Conservation (phyloP, 176 grass and related monocot species). For the Eleusine indica region DNA sequence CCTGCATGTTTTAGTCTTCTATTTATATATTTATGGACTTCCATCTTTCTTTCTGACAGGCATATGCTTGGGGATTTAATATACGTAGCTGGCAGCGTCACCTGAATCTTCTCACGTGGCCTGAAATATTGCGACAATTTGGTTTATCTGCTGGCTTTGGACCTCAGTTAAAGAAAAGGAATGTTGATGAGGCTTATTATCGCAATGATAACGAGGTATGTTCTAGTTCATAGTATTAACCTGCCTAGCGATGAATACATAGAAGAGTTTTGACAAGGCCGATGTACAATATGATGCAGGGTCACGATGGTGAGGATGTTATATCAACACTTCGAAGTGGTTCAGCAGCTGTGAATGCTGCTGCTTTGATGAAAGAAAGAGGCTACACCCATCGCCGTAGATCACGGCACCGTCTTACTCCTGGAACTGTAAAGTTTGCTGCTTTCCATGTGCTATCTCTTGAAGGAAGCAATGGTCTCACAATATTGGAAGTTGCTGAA, state of each 20-base stretch:
- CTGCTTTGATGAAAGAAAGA: conserved; percentile 89
- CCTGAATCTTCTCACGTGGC: conserved; percentile 95
- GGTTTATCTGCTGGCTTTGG: conserved; percentile 96
- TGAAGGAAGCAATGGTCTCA: conserved; percentile 85
- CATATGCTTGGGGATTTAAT: conserved; percentile 96
- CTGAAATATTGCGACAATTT: conserved; percentile 94
- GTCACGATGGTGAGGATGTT: conserved; percentile 65
- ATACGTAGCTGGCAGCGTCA: conserved; percentile 89
- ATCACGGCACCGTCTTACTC: conserved; percentile 93
- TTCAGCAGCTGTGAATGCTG: conserved; percentile 86
- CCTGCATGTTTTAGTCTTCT: conserved; percentile 14
- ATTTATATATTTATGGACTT: conserved; percentile 19
- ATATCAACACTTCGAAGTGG: conserved; percentile 88
- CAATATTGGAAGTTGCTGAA: conserved; percentile 97
- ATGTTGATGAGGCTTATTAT: conserved; percentile 59
- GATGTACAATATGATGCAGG: conserved; percentile 54
- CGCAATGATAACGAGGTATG: conserved; percentile 88
- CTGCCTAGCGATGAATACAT: conserved; percentile 6
- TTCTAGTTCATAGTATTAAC: conserved; percentile 10
- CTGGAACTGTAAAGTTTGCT: conserved; percentile 98
- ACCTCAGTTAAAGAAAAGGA: conserved; percentile 87
- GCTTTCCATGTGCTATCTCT: conserved; percentile 98
- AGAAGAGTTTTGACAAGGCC: conserved; percentile 17
- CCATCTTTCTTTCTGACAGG: conserved; percentile 54
- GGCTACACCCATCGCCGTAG: conserved; percentile 75